A percentile compares a stretch with the other conserved stretches of the same genome.
phyloP scores from a whole-genome alignment of 2,329 filamentous ascomycete genomes.

The Fusarium tuaranense region DNA sequence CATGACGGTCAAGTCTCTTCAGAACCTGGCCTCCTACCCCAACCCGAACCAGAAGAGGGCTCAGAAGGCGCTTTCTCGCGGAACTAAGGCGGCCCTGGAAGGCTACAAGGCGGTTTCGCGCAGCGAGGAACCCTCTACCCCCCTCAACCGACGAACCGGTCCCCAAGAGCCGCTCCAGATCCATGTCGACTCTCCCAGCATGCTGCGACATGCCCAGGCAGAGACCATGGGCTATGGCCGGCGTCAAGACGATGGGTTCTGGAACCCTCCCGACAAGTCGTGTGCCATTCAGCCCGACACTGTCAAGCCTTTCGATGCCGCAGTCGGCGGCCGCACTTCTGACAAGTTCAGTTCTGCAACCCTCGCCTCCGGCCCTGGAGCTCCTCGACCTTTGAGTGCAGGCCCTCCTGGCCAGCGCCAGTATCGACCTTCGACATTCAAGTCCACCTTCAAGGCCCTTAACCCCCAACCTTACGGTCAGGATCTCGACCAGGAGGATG shows the following conservation, averaged over 20 bases:
- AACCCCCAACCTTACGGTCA: conserved; percentile 42
- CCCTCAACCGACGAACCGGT: conserved; percentile 9
- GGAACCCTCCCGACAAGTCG: conserved; percentile 13
- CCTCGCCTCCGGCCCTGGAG: conserved; percentile 53
- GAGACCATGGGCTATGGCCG: conserved; percentile 25
- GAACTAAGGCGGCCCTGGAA: conserved; percentile 40
- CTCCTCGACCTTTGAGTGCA: conserved; percentile 64
- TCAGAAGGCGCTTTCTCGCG: conserved; percentile 57
- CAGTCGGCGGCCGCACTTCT: conserved; percentile 21
- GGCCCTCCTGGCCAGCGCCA: conserved; percentile 67
- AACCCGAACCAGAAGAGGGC: conserved; percentile 67
- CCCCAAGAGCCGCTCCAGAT: conserved; percentile 20
- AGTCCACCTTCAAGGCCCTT: conserved; percentile 52
- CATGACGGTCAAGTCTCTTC: conserved; percentile 61
- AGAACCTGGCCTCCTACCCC: conserved; percentile 66
- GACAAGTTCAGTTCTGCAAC: conserved; percentile 31
- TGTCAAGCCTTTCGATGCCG: conserved; percentile 21
- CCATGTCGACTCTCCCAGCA: conserved; percentile 1
- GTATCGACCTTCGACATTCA: conserved; percentile 58
- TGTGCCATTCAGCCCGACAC: conserved; percentile 15
- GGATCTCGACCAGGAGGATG: conserved; percentile 40
- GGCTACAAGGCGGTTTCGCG: conserved; percentile 21
- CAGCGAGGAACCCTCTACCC: conserved; percentile 25
- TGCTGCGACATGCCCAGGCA: conserved; percentile 12
- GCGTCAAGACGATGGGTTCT: conserved; percentile 19